phyloP scores from a whole-genome alignment of 495 filamentous ascomycete genomes.

The Coniosporium apollinis region DNA sequence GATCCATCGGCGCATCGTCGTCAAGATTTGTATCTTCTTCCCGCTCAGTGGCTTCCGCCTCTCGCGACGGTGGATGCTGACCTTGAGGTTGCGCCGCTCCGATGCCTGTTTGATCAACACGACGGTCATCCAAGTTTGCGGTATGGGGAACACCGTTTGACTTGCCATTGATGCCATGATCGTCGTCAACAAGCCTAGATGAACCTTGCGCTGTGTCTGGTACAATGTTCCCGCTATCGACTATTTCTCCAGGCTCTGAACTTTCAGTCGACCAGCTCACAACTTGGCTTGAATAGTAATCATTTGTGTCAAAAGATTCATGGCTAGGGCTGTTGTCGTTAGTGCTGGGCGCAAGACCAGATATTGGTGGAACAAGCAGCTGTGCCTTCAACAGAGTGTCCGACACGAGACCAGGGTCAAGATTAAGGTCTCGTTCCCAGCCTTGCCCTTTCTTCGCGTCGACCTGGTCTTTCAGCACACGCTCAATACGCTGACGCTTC shows the following conservation, averaged over 20 bases:
- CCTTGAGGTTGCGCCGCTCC: background rate
- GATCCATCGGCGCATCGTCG: background rate
- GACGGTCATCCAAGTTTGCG: too few species aligned
- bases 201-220: background rate
- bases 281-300: constrained; percentile 78
- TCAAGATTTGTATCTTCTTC: background rate
- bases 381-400: constrained; percentile 57
- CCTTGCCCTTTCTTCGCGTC: constrained; percentile 43
- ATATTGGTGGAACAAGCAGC: constrained; percentile 48
- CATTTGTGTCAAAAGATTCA: constrained; percentile 81
- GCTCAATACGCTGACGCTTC: constrained; percentile 67
- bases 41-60: background rate
- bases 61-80: background rate
- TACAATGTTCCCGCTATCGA: too few species aligned
- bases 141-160: too few species aligned
- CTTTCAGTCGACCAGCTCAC: constrained; percentile 28
- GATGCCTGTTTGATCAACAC: background rate
- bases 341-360: constrained; percentile 28
- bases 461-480: constrained; percentile 53
- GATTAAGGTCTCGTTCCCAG: constrained; percentile 34
- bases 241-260: too few species aligned
- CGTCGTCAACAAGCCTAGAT: too few species aligned
- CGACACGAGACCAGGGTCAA: constrained; percentile 53
- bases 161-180: too few species aligned
- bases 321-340: constrained; percentile 39